Evolutionary conservation across 345 rosid species (phyloP).

Genomic region (Sonneratia alba): DNA sequence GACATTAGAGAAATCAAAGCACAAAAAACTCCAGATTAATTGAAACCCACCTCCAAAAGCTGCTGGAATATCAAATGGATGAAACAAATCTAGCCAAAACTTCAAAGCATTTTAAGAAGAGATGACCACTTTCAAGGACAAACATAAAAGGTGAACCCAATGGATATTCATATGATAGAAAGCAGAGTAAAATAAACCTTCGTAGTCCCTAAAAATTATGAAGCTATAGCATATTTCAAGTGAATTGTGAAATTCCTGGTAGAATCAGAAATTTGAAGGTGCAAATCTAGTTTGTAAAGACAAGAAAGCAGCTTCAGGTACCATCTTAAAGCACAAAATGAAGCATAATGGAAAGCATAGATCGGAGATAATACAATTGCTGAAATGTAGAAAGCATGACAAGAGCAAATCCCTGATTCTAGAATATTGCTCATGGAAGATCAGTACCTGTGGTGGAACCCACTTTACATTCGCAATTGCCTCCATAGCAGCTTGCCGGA

Average conservation of each 20-base stretch:
- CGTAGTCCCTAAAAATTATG: background rate
- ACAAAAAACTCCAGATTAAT: background rate
- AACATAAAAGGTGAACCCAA: background rate
- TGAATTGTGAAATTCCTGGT: background rate
- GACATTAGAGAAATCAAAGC: background rate
- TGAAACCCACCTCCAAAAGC: background rate
- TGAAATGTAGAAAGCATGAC: background rate
- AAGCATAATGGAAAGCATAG: background rate
- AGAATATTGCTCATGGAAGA: conserved; percentile 1
- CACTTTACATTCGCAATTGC: conserved; percentile 78
- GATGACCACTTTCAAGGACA: background rate
- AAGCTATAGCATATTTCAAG: background rate
- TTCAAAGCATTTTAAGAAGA: background rate
- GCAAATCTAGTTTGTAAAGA: background rate
- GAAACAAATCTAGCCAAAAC: background rate
- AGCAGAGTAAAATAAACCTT: background rate
- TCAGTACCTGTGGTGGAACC: conserved; percentile 82
- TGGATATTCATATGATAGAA: background rate
- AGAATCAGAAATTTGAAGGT: background rate
- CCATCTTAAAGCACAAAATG: background rate
- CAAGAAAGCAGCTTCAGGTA: background rate
- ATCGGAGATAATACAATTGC: background rate
- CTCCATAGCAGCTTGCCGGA: conserved; percentile 67
- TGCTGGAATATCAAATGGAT: background rate
- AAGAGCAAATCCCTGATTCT: background rate